Evolutionary conservation across 805 yeast genomes (phyloP), one percentile per base, ranked within the genome.

Genomic region (Yueomyces sinensis): DNA sequence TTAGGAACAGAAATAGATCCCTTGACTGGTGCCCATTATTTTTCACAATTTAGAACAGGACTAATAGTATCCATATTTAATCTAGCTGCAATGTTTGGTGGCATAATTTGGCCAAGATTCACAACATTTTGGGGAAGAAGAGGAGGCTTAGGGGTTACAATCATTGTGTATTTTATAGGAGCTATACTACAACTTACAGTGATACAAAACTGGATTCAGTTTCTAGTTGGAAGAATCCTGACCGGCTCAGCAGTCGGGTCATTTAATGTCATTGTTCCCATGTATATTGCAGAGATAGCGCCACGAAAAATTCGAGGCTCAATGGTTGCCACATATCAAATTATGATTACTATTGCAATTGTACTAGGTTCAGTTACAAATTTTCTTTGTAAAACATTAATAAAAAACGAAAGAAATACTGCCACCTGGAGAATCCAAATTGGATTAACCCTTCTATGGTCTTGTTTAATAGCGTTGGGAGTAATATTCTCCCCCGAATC

Each of bases 201-300:
- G 5, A 50, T 50, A 13, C 11, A 20, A n/a, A 32, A 44, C 4
- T 78, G 84, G 84, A 70, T 65, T 47, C 83, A 76, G 53, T 67
- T 70, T 45, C 63, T 72, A 39, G 55, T 74, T 40, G 86, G 84
- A 25, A 66, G 87, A 59, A 65, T 72, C 27, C 56, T 82, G 33
- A 68, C 78, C 17, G 94, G 94, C 7, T 40, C 80, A 6, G 78
- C 81, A 19, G 80, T 82, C 35, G 94, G 94, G 29, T 64, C 73
- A 20, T 62, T 75, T 23, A 74, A 87, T 7, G 83, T 83, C 14
- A 62, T 78, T 35, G 81, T 76, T 13, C 87, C 91, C 23, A 63
- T 82, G 59, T 74, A 74, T 52, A 70, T 76, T 36, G 64, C 77
- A 19, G 87, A 78, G 52, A 66, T 74, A 36, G 63, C 84, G 24